Percentiles rank a stretch among this genome's conserved stretches.
Evolutionary conservation across 805 yeast species (phyloP).

Genomic region (Starmera dryadoides): DNA sequence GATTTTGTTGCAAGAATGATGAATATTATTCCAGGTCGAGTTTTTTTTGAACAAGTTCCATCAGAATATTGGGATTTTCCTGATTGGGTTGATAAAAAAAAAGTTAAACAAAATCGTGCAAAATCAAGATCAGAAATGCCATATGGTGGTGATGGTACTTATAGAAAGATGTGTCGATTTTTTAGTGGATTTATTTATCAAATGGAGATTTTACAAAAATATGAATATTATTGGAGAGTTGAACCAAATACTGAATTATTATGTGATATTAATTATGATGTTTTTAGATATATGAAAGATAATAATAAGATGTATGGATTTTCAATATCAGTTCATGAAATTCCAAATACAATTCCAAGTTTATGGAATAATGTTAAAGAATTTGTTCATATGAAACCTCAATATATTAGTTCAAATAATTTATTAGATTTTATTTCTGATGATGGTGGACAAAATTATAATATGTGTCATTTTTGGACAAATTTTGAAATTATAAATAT

Average conservation of each 20-base stretch:
- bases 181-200: slow-evolving; percentile 65
- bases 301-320: slow-evolving; percentile 68
- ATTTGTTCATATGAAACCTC: slow-evolving; percentile 52
- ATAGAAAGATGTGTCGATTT: slow-evolving; percentile 88
- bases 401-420: slow-evolving; percentile 46
- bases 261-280: slow-evolving; percentile 76
- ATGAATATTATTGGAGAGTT: slow-evolving; percentile 90
- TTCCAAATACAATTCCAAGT: slow-evolving; percentile 58
- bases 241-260: slow-evolving; percentile 73
- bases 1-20: slow-evolving; percentile 55
- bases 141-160: slow-evolving; percentile 69
- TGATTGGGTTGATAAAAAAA: slow-evolving; percentile 63
- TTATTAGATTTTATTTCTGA: slow-evolving; percentile 62
- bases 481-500: slow-evolving; percentile 82
- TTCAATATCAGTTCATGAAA: slow-evolving; percentile 71
- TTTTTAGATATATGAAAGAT: slow-evolving; percentile 66
- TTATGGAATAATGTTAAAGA: slow-evolving; percentile 62
- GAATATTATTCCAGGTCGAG: slow-evolving; percentile 54
- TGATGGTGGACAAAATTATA: slow-evolving; percentile 60
- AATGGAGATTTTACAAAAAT: slow-evolving; percentile 17
- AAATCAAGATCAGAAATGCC: slow-evolving; percentile 43
- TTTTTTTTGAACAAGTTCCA: slow-evolving; percentile 68
- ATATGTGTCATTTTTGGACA: slow-evolving; percentile 89
- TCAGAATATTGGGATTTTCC: slow-evolving; percentile 86
- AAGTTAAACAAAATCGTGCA: slow-evolving; percentile 49